Evolutionary conservation across 2,329 filamentous ascomycete genomes (phyloP).

Genomic region (Tympanopsis confertula): DNA sequence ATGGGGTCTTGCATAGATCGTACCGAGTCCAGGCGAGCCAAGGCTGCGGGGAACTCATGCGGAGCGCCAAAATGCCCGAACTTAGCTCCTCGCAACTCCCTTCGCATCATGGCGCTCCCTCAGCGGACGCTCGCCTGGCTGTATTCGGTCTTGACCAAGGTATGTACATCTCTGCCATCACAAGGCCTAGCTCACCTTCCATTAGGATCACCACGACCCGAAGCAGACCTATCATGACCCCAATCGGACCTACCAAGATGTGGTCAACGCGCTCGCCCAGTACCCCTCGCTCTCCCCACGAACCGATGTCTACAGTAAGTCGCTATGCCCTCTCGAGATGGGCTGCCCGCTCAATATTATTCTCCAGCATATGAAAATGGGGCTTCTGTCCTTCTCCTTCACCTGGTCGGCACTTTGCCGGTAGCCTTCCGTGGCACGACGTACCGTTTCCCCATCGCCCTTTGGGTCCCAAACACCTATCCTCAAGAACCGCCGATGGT

Average conservation of each 20-base stretch:
- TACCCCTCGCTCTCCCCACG: conserved; percentile 72
- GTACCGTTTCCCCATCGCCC: conserved; percentile 80
- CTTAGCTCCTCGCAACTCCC: no score
- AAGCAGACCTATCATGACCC: conserved; percentile 40
- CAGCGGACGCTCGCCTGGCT: conserved; percentile 64
- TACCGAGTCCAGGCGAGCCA: no score
- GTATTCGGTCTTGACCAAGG: conserved; percentile 76
- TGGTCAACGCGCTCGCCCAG: conserved; percentile 68
- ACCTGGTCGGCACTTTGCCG: conserved; percentile 79
- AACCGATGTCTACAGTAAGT: conserved; percentile 89
- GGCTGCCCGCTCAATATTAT: neutral
- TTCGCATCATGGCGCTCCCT: neutral
- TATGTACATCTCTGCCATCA: conserved; percentile 21
- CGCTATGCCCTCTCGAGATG: no score
- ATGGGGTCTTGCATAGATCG: no score
- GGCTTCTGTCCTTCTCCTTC: conserved; percentile 72
- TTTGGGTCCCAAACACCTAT: conserved; percentile 91
- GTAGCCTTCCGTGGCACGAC: conserved; percentile 78
- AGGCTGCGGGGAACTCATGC: no score
- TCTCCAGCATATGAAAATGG: conserved; percentile 75
- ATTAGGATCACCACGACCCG: conserved; percentile 63
- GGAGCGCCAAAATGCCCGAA: no score
- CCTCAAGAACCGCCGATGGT: conserved; percentile 74
- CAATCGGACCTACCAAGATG: conserved; percentile 83
- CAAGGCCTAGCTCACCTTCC: neutral